Base-by-base conservation (phyloP, 1,284 basidiomycete species). In the Leccinum insigne region DNA sequence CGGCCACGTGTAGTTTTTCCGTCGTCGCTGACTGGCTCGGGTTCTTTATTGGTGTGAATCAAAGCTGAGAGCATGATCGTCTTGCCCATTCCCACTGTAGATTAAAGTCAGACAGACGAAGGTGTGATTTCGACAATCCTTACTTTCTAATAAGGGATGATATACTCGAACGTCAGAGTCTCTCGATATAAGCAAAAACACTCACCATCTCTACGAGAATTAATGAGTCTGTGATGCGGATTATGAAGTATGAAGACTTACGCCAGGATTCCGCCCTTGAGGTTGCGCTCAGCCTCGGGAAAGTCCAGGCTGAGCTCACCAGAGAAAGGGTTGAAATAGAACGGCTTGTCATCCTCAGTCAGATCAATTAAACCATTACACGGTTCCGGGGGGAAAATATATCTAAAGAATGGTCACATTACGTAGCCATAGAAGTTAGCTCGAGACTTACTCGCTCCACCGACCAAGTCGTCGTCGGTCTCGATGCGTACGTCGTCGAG, bases 61-160 rank as follows among this genome's bases (percentile, higher is more conserved):
- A 99, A 85, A 11, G 95, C 90, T 1, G 96, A 93, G 61, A 98
- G 81, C 95, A 98, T 97, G 73, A 97, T 96, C 1, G 97, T 98
- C 80, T 99, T 99, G 4, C 97, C 97, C 88, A 99, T 94, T 9
- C 96, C 94, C 94, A 91, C 87, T 92, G 63, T 32, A 32, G 63
- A 60, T 54, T 5, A 66, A 54, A 32, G 64, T 77, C 58, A 73
- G 58, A 42, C 40, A 18, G 21, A 60, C 13, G 35, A 59, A 23
- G 0, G 2, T 21, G 10, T 49, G 40, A 16, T 44, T 29, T 57
- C 29, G 9, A 16, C 8, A n/a, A 0, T 69, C 2, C 84, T 68
- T 69, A 86, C 84, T 86, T 73, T 86, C 85, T 86, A 9, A 32
- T 13, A 21, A 60, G 38, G 49, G 8, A 60, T 8, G 11, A 9